These are phyloP conservation scores for Streptanthus diversifolius DNA, from an alignment of 345 rosid genomes.

Conservation along the genomic window DNA sequence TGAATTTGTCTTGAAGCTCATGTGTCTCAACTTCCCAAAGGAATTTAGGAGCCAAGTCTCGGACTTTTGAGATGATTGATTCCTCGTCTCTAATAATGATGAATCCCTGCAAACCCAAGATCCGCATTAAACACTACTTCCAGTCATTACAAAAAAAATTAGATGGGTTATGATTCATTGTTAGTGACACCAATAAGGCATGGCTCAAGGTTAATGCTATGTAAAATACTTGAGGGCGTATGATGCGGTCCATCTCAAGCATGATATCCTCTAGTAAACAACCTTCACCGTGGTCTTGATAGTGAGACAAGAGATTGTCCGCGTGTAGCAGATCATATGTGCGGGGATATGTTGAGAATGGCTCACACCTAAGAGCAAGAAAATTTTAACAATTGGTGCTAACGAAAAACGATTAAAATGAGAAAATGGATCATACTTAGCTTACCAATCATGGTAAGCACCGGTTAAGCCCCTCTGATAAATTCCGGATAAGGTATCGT, in stretches of 20 bases:
- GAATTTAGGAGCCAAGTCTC: conserved; percentile 65
- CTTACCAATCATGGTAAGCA: conserved; percentile 92
- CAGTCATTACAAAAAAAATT: neutral
- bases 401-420: neutral
- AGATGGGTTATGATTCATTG: neutral
- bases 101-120: conserved; percentile 57
- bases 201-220: neutral
- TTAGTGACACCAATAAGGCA: neutral
- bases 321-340: conserved; percentile 87
- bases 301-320: conserved; percentile 57
- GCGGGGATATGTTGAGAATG: conserved; percentile 97
- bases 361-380: conserved; percentile 62
- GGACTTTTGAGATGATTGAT: conserved; percentile 48
- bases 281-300: conserved; percentile 45
- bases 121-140: neutral
- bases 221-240: conserved; percentile 73
- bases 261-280: conserved; percentile 77
- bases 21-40: conserved; percentile 77
- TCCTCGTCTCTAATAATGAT: conserved; percentile 72
- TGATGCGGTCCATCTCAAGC: conserved; percentile 95
- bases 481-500: conserved; percentile 70
- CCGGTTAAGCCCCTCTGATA: conserved; percentile 77
- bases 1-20: conserved; percentile 50
- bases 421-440: neutral
- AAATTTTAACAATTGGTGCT: neutral